A percentile compares a stretch with the other conserved stretches of the same genome.
phyloP scores from a whole-genome alignment of 768 basidiomycete genomes.

The Boletellus ananas region DNA sequence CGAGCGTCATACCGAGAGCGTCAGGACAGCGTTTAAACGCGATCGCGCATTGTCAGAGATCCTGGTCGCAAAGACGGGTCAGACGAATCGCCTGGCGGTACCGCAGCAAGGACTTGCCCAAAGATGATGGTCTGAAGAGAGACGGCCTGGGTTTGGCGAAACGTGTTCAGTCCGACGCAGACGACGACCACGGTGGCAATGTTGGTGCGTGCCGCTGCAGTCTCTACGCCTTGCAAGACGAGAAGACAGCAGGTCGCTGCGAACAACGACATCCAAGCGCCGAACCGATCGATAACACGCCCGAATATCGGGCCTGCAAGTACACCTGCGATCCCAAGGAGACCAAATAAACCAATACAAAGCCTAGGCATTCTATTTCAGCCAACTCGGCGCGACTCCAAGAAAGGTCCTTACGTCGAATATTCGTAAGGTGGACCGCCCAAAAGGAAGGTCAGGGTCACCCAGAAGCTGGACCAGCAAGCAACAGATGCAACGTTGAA shows the following conservation, averaged over 20 bases:
- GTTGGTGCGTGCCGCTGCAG: conserved; percentile 35
- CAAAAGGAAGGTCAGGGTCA: conserved; percentile 42
- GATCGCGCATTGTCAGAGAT: conserved; percentile 26
- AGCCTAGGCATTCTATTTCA: conserved; percentile 7
- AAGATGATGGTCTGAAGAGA: conserved; percentile 25
- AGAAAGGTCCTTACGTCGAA: conserved; percentile 22
- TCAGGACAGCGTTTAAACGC: conserved; percentile 27
- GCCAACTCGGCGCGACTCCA: neutral
- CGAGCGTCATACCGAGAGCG: conserved; percentile 22
- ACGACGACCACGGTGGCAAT: conserved; percentile 36
- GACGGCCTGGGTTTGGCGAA: conserved; percentile 38
- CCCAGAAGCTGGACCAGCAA: conserved; percentile 34
- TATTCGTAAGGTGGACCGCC: conserved; percentile 36
- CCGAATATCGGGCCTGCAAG: conserved; percentile 21
- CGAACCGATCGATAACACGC: conserved; percentile 24
- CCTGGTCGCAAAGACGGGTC: conserved; percentile 7
- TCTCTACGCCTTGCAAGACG: conserved; percentile 30
- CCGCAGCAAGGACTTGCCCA: conserved; percentile 5
- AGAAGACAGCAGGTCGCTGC: conserved; percentile 28
- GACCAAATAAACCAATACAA: conserved; percentile 46
- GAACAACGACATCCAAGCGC: conserved; percentile 41
- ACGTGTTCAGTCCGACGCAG: conserved; percentile 37
- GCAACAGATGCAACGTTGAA: conserved; percentile 23
- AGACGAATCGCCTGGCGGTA: neutral
- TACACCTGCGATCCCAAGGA: conserved; percentile 40